These are phyloP conservation scores for Fomitopsis betulina DNA, from an alignment of 1,284 basidiomycete species.

Conservation along the genomic window DNA sequence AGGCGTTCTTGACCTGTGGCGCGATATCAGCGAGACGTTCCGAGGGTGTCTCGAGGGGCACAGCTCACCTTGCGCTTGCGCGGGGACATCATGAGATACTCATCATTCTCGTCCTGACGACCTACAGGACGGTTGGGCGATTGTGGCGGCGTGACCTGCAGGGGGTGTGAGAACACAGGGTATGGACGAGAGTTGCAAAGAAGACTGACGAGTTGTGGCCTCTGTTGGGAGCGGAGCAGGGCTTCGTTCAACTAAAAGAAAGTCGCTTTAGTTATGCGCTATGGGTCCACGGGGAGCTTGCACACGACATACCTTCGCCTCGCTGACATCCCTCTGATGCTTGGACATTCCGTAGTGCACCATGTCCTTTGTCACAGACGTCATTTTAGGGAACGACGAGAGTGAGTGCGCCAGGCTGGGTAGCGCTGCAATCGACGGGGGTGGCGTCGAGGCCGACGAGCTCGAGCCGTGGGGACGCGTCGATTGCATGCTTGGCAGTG, in stretches of 20 bases:
- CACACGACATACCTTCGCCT: conserved; percentile 23
- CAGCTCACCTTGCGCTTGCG: conserved; percentile 18
- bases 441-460: conserved; percentile 4
- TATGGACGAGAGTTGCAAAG: neutral
- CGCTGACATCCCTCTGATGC: conserved; percentile 24
- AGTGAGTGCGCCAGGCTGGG: conserved; percentile 30
- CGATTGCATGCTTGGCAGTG: conserved; percentile 12
- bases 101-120: conserved; percentile 17
- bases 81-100: conserved; percentile 18
- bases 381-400: conserved; percentile 29
- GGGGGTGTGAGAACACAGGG: neutral
- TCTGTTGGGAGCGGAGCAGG: neutral
- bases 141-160: conserved; percentile 7
- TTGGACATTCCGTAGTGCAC: conserved; percentile 26
- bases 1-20: neutral
- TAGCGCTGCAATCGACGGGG: conserved; percentile 22
- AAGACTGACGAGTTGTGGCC: neutral
- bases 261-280: neutral
- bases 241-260: conserved; percentile 2
- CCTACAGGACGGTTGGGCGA: neutral
- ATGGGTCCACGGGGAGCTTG: neutral
- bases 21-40: neutral
- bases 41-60: neutral
- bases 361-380: conserved; percentile 29
- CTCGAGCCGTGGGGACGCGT: conserved; percentile 5